Conservation (phyloP, 2,329 filamentous ascomycete species). For the Pyrenochaeta sp. region DNA sequence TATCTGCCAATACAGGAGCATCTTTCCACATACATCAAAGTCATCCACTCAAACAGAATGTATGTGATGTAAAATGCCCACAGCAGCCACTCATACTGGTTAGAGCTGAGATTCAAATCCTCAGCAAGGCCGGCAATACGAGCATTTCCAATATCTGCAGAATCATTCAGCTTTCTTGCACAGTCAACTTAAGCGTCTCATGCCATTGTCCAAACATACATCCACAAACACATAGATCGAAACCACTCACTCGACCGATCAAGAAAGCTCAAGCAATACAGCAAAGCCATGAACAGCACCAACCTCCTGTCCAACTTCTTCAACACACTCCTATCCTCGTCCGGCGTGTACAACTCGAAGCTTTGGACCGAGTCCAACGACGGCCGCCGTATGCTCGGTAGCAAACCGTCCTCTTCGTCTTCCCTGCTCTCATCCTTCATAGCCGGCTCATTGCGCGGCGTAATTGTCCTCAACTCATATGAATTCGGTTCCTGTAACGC, state of each 20-base stretch:
- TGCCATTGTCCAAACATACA: conserved; percentile 7
- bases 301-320: conserved; percentile 78
- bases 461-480: conserved; percentile 35
- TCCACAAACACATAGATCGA: conserved; percentile 4
- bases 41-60: conserved; percentile 71
- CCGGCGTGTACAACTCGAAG: conserved; percentile 64
- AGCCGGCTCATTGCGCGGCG: conserved; percentile 14
- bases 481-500: conserved; percentile 22
- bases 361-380: conserved; percentile 47
- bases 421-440: conserved; percentile 26
- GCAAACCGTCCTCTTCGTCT: conserved; percentile 38
- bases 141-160: conserved; percentile 67
- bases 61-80: conserved; percentile 71
- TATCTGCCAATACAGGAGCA: not conserved
- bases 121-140: conserved; percentile 64
- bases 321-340: conserved; percentile 77
- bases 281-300: conserved; percentile 79
- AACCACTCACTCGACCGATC: conserved; percentile 76
- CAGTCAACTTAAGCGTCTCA: too few species aligned
- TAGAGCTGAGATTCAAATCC: conserved; percentile 62
- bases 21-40: conserved; percentile 56
- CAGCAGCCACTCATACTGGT: conserved; percentile 68
- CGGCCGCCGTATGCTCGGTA: conserved; percentile 24
- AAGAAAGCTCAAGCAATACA: conserved; percentile 86
- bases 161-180: too few species aligned